Base-by-base conservation (phyloP, 2,329 filamentous ascomycete species). In the Escovopsis sp. region DNA sequence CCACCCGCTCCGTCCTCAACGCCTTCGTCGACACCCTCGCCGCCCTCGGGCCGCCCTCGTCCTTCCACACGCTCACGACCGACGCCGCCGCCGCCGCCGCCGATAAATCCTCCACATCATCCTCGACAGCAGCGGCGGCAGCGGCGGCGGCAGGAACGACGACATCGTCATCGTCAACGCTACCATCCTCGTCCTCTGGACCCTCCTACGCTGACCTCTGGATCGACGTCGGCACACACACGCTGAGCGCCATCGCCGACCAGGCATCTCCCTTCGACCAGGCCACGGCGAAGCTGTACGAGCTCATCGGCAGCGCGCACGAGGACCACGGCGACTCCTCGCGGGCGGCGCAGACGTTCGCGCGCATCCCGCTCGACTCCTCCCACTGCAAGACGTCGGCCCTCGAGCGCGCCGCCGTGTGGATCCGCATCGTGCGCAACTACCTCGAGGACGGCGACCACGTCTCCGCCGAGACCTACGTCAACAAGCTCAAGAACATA, bases 401-500 rank as follows among this genome's bases (percentile, higher is more conserved):
- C 52, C 75, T 83, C 48, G 81, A 88, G 46, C 87, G 86, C 58
- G 84, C 85, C 8, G 68, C 69, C 36, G 73, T 90, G 36, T 96
- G 88, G 84, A 80, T 96, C 46, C 82, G 88, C 40, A 94, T 98
- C 52, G 86, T 92, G 52, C 76, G 90, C 42, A 81, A 92, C 63
- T 92, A 90, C 54, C 72, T 98, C 42, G 88, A 98, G 62, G 84
- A 87, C 33, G 88, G 94, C 54, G 87, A 96, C 60, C 80, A 84
- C 8, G 85, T 79, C 1, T 70, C 72, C 26, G 90, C 90, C 29
- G 85, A 92, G 54, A 73, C 71, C 28, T 93, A 87, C 54, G 70
- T 98, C 49, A 94, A 94, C 67, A 87, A 88, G 57, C 80, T 93
- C 57, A 96, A 94, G 62, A 88, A 90, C 52, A 69, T 94, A 45